Percentiles rank a stretch among this genome's conserved stretches.
Evolutionary conservation across 768 basidiomycete species (phyloP).

Genomic region (Russula abietina): DNA sequence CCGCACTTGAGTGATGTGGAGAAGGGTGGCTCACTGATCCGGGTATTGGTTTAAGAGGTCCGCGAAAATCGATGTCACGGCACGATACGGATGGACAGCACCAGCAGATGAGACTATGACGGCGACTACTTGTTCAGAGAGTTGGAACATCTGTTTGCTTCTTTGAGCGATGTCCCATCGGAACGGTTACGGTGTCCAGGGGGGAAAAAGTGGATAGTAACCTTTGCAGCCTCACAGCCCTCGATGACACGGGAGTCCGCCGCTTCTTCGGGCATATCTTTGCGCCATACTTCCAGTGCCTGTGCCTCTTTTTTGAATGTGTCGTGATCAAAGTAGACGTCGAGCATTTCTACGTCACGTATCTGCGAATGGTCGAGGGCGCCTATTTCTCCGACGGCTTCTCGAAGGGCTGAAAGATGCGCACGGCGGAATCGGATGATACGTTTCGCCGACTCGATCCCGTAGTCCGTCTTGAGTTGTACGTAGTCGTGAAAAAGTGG

Average conservation of each 20-base stretch:
- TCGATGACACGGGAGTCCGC: slow-evolving; percentile 29
- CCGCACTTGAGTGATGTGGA: background rate
- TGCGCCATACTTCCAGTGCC: slow-evolving; percentile 40
- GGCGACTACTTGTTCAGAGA: slow-evolving; percentile 43
- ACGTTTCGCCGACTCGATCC: slow-evolving; percentile 41
- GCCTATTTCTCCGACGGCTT: slow-evolving; percentile 48
- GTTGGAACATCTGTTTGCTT: slow-evolving; percentile 41
- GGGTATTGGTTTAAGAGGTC: slow-evolving; percentile 48
- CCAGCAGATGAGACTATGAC: slow-evolving; percentile 51
- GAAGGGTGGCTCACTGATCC: slow-evolving; percentile 36
- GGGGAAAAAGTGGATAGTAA: slow-evolving; percentile 22
- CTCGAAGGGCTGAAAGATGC: slow-evolving; percentile 46
- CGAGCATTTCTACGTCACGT: slow-evolving; percentile 51
- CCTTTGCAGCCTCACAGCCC: slow-evolving; percentile 34
- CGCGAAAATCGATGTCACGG: slow-evolving; percentile 53
- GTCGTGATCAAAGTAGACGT: slow-evolving; percentile 45
- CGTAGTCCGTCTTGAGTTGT: slow-evolving; percentile 41
- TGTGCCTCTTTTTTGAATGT: slow-evolving; percentile 41
- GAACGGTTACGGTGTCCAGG: background rate
- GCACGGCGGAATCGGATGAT: slow-evolving; percentile 57
- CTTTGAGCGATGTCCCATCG: background rate
- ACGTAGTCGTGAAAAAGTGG: slow-evolving; percentile 54
- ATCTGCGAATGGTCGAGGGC: slow-evolving; percentile 50
- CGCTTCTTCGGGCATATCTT: slow-evolving; percentile 48
- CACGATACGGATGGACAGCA: slow-evolving; percentile 63